Conservation (phyloP, 140 eudicot species). For the Erigeron philadelphicus region DNA sequence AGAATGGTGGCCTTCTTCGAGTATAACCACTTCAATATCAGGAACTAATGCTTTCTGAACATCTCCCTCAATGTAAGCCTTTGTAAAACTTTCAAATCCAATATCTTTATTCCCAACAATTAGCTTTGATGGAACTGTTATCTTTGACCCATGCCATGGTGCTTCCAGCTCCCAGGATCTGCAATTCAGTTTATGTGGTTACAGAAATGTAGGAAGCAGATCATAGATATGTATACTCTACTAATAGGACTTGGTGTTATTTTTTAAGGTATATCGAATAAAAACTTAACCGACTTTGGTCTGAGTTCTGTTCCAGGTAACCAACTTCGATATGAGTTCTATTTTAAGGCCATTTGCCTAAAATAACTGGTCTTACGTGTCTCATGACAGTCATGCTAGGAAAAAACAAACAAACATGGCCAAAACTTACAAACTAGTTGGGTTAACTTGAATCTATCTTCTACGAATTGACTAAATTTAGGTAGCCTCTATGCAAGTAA, state of each 20-base stretch:
- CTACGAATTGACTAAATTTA: too few species aligned
- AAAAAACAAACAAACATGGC: too few species aligned
- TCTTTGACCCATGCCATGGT: conserved; percentile 45
- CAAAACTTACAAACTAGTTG: too few species aligned
- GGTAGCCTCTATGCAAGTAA: not conserved
- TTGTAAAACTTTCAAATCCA: conserved; percentile 31
- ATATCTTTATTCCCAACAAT: conserved; percentile 47
- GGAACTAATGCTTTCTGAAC: conserved; percentile 36
- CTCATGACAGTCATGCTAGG: too few species aligned
- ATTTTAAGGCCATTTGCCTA: too few species aligned
- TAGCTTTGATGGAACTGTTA: conserved; percentile 44
- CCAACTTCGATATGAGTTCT: too few species aligned
- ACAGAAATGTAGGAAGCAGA: not conserved
- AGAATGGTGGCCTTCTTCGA: conserved; percentile 40
- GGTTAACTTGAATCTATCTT: too few species aligned
- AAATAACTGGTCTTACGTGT: too few species aligned
- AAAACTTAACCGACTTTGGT: too few species aligned
- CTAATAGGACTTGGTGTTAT: not conserved
- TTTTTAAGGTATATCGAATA: too few species aligned
- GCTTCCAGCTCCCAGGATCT: conserved; percentile 56
- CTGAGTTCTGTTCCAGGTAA: too few species aligned
- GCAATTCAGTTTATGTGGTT: conserved; percentile 7
- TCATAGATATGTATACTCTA: not conserved
- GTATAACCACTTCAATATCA: conserved; percentile 30
- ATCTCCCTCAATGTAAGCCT: conserved; percentile 31